phyloP scores from a whole-genome alignment of 179 eudicot genomes.

The Actinidia arguta region DNA sequence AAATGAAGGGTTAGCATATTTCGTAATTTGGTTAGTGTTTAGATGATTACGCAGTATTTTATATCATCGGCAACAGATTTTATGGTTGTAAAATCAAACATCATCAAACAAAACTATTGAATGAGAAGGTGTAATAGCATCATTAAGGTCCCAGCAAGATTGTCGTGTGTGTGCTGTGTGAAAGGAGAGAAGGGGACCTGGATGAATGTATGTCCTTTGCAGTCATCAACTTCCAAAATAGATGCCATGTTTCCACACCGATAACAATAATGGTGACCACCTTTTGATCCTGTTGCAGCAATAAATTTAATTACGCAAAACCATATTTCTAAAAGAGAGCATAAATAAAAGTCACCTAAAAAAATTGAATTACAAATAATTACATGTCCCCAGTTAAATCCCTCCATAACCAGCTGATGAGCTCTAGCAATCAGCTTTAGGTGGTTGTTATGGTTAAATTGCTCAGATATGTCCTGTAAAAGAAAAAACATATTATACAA shows the following conservation, averaged over 20 bases:
- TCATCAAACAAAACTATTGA: too few species aligned
- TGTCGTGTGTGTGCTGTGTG: neutral
- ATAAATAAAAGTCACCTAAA: neutral
- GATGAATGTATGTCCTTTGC: constrained; percentile 92
- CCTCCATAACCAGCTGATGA: constrained; percentile 99
- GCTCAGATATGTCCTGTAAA: constrained; percentile 93
- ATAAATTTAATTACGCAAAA: constrained; percentile 12
- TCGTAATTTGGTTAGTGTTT: neutral
- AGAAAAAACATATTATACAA: neutral
- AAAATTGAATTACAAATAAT: constrained; percentile 6
- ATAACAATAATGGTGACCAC: constrained; percentile 91
- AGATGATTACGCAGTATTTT: too few species aligned
- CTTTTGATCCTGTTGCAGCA: constrained; percentile 80
- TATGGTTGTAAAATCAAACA: too few species aligned
- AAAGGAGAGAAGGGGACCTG: constrained; percentile 56
- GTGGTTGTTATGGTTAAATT: constrained; percentile 90
- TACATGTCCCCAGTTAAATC: constrained; percentile 98
- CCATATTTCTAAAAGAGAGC: neutral
- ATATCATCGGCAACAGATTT: too few species aligned
- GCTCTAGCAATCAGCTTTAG: constrained; percentile 97
- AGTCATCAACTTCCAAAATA: constrained; percentile 95
- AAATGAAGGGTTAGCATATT: neutral
- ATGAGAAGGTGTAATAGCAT: too few species aligned
- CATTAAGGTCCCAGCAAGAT: too few species aligned
- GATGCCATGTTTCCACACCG: constrained; percentile 99